These are phyloP conservation scores for Ceratobasidium theobromae DNA, from an alignment of 1,284 basidiomycete species.

Conservation along the genomic window DNA sequence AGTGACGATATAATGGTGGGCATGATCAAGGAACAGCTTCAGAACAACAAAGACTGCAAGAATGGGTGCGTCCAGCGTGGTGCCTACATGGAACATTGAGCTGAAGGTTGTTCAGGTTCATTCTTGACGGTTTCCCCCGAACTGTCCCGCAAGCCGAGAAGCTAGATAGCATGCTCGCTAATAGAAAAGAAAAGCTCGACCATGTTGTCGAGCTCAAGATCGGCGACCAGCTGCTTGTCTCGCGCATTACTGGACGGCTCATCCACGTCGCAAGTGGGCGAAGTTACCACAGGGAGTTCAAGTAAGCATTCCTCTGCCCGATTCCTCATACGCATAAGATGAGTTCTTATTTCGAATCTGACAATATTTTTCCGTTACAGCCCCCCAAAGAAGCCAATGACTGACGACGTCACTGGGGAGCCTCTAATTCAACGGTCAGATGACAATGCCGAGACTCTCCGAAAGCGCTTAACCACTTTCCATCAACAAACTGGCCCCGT, in stretches of 20 bases:
- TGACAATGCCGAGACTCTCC: slow-evolving; percentile 90
- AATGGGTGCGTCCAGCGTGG: slow-evolving; percentile 70
- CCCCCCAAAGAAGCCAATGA: slow-evolving; percentile 93
- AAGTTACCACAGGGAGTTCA: slow-evolving; percentile 94
- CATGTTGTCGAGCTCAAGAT: slow-evolving; percentile 91
- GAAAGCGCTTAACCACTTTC: slow-evolving; percentile 84
- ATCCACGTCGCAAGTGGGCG: slow-evolving; percentile 89
- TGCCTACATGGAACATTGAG: neutral
- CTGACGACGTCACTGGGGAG: slow-evolving; percentile 94
- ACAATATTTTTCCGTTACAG: slow-evolving; percentile 47
- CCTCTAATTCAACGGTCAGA: slow-evolving; percentile 91
- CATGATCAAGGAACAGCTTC: slow-evolving; percentile 96
- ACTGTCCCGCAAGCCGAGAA: slow-evolving; percentile 98
- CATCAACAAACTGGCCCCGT: slow-evolving; percentile 94
- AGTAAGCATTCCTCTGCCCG: slow-evolving; percentile 56
- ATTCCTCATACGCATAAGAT: neutral
- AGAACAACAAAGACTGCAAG: slow-evolving; percentile 89
- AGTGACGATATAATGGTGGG: slow-evolving; percentile 96
- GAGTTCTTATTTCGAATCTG: neutral
- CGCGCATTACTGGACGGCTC: slow-evolving; percentile 94
- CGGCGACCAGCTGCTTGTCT: slow-evolving; percentile 93
- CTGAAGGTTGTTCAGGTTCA: slow-evolving; percentile 64
- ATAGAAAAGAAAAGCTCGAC: slow-evolving; percentile 85
- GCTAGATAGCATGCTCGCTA: slow-evolving; percentile 86
- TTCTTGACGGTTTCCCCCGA: slow-evolving; percentile 97